Conservation (phyloP, 179 eudicot genomes). For the Pouteria campechiana region DNA sequence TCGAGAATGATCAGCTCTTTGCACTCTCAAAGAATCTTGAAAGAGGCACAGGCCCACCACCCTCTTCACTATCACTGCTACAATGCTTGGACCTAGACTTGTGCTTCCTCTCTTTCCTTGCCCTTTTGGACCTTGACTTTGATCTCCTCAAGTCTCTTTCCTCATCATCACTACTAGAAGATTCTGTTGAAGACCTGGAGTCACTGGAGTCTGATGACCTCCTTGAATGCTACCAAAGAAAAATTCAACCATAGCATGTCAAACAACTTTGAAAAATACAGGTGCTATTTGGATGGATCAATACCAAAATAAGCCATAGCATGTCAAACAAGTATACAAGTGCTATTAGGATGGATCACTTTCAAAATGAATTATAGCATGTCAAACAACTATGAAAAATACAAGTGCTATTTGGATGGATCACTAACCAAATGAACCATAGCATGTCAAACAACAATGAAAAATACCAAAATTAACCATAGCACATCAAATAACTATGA, state of each 20-base stretch:
- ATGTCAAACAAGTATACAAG: too few species aligned
- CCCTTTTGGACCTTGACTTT: conserved; percentile 58
- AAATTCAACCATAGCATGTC: neutral
- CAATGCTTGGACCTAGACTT: conserved; percentile 62
- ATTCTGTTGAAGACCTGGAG: conserved; percentile 76
- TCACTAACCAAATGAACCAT: too few species aligned
- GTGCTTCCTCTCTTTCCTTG: conserved; percentile 58
- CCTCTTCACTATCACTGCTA: conserved; percentile 38
- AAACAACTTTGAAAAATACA: neutral
- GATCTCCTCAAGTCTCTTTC: conserved; percentile 65
- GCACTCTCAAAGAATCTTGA: conserved; percentile 85
- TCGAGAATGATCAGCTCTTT: conserved; percentile 60
- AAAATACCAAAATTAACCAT: neutral
- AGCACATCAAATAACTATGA: neutral
- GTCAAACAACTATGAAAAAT: neutral
- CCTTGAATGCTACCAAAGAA: conserved; percentile 49
- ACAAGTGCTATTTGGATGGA: neutral
- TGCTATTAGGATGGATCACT: too few species aligned
- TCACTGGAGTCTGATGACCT: conserved; percentile 65
- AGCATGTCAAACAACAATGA: too few species aligned
- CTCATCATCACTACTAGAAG: conserved; percentile 76
- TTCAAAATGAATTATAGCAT: neutral
- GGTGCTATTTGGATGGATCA: conserved; percentile 1
- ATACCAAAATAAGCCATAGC: too few species aligned
- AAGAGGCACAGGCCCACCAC: conserved; percentile 79